Percentiles rank a stretch among this genome's conserved stretches.
Evolutionary conservation across 305 asterid species (phyloP).

Genomic region (Solanum hybrid): DNA sequence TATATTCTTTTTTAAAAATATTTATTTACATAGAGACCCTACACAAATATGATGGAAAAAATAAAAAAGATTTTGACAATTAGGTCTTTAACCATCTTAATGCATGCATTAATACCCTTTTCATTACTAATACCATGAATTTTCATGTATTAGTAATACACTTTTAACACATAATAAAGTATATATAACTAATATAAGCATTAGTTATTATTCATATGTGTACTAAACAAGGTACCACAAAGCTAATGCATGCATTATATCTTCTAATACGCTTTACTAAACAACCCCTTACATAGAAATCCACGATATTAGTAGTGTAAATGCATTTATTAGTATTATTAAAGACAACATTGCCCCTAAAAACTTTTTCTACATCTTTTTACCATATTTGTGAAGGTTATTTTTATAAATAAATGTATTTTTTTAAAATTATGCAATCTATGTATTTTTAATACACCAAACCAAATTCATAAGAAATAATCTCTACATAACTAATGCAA

Average conservation of each 20-base stretch:
- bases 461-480: not conserved
- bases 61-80: not conserved
- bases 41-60: not conserved
- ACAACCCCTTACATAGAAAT: not conserved
- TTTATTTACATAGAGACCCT: not conserved
- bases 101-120: not conserved
- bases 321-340: not conserved
- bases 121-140: no score
- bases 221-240: not conserved
- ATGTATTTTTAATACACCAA: not conserved
- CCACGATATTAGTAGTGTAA: not conserved
- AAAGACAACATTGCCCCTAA: not conserved
- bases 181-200: no score
- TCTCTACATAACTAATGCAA: not conserved
- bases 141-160: not conserved
- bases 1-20: rapidly evolving
- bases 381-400: not conserved
- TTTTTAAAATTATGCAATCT: not conserved
- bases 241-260: not conserved
- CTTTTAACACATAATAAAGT: not conserved
- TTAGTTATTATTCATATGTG: not conserved
- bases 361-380: not conserved
- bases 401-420: no score
- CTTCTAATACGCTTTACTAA: not conserved
- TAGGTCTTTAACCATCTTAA: not conserved